Evolutionary conservation across 225 moss, liverwort and hornwort species (phyloP), one percentile per base, ranked within the genome.

Genomic region (Polytrichum commune): DNA sequence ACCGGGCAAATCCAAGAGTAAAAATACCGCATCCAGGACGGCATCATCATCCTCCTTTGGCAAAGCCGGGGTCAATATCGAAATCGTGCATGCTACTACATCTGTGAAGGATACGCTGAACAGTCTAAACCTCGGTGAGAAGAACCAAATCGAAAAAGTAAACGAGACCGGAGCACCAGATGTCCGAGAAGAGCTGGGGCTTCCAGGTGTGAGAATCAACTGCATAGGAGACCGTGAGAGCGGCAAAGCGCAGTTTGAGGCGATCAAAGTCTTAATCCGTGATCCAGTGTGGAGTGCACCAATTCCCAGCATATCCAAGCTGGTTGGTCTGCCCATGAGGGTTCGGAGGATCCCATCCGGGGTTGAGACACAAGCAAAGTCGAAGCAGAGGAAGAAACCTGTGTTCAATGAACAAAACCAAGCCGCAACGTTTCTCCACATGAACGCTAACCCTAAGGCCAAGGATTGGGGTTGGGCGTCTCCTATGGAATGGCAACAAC

Each of bases 191-290:
- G 60, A 22, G 60, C 22, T 6, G 60, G n/a, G 60, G n/a, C 60
- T 60, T 60, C 60, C 60, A 60, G 60, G 60, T 60, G 60, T 60
- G n/a, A 60, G 60, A 60, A 60, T 60, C 60, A 60, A 60, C 60
- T 60, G 60, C 60, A n/a, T 60, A 23, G 60, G 60, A 60, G 60
- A 60, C 25, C n/a, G 60, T 60, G n/a, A 60, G 20, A 60, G 60
- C 60, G 60, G 60, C n/a, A 60, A 10, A 60, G n/a, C 60, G n/a
- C n/a, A 60, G n/a, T 60, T 60, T 60, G 60, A 60, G 60, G 60
- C 60, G 5, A 23, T 60, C 60, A 25, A 22, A 60, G n/a, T 60
- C 60, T 60, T n/a, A 60, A 23, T n/a, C 22, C 60, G n/a, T 23
- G 60, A 22, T 60, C 60, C 60, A 25, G 60, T 60, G 60, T 60